Base-by-base conservation (phyloP, 129 eudicot genomes). In the Artemisia annua region DNA sequence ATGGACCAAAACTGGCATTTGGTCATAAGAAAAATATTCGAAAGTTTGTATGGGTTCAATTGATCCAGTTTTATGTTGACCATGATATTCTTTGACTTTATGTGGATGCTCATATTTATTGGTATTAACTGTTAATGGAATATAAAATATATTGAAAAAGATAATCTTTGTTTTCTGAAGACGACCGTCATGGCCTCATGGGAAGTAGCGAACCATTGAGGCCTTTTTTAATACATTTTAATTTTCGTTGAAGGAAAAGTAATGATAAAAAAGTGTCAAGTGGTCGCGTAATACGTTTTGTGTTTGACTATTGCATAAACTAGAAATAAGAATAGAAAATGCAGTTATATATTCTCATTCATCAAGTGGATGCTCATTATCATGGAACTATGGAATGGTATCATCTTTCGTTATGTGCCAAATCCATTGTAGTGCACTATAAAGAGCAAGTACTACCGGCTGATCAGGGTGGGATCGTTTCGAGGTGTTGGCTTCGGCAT, bases 131-230 rank as follows among this genome's bases (percentile, higher is more conserved):
- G 15, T 63, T 48, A n/a, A n/a, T 8, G 53, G 2, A 48, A 48
- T 48, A 7, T 8, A 48, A 48, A 48, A n/a, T 5, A 7, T 12
- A n/a, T n/a, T 12, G 7, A 12, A 53, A 53, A 53, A 4, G 20
- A 48, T 8, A 7, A 32, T 14, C 28, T 10, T 22, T 61, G 44
- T 67, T 58, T 58, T n/a, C 3, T 50, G 44, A 20, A 52, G 65
- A 73, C 49, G 70, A 62, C 43, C 63, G 70, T 60, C 63, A 19
- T 69, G 70, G 75, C n/a, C n/a, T n/a, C n/a, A n/a, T n/a, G n/a
- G n/a, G 70, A 77, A 69, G 54, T 68, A 17, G 54, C 62, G 75
- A 58, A 74, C 64, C n/a, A 71, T 57, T 44, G 48, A 58, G 22
- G 46, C 4, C 26, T 15, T 4, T 55, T 55, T 17, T 1, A 24